These are phyloP conservation scores for Rosa chinensis DNA, from an alignment of 306 rosid species.

Conservation along the genomic window DNA sequence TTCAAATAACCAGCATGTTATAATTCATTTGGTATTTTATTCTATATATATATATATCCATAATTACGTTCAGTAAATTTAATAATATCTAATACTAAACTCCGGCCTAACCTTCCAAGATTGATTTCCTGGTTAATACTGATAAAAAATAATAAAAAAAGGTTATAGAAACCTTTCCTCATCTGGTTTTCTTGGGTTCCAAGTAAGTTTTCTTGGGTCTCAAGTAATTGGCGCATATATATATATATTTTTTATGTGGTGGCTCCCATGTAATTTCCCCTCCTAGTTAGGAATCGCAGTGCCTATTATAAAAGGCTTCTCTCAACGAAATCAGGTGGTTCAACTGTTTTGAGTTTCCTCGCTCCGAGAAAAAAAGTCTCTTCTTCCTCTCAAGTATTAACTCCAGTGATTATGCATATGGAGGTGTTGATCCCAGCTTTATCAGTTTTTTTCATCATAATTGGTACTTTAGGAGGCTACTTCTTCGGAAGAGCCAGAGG, in stretches of 20 bases:
- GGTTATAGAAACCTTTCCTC: background rate
- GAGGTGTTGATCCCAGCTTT: background rate
- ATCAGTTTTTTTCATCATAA: background rate
- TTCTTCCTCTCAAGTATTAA: background rate
- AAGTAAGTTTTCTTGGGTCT: background rate
- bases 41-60: too few relatives aligned
- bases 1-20: too few relatives aligned
- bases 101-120: too few relatives aligned
- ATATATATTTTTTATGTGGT: background rate
- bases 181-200: background rate
- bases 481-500: background rate
- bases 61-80: too few relatives aligned
- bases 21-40: too few relatives aligned
- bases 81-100: too few relatives aligned
- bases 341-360: background rate
- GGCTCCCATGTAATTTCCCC: background rate
- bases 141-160: too few relatives aligned
- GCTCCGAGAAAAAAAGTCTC: background rate
- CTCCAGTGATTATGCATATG: background rate
- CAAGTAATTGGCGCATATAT: background rate
- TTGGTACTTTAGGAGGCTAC: background rate
- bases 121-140: too few relatives aligned
- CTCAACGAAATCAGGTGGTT: background rate
- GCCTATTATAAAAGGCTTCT: background rate
- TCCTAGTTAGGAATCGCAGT: background rate